Evolutionary conservation across 148 eudicot species (phyloP).

Genomic region (Salicornia ramosissima): DNA sequence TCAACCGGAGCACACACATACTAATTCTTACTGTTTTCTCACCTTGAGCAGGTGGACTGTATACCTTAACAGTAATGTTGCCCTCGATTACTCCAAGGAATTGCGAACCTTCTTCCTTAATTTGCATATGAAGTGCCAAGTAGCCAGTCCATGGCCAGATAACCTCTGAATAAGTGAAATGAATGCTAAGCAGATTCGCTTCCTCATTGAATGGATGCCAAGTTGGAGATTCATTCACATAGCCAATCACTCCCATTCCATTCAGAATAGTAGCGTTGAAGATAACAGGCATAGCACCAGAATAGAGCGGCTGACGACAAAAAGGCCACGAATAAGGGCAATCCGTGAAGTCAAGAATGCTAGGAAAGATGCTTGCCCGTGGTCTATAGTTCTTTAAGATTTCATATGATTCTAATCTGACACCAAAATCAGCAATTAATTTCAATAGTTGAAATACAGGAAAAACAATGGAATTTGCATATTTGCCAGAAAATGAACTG

Average conservation of each 20-base stretch:
- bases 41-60: conserved; percentile 78
- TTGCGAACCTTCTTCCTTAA: conserved; percentile 91
- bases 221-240: conserved; percentile 62
- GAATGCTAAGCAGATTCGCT: conserved; percentile 84
- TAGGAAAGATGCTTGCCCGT: conserved; percentile 84
- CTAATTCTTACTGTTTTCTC: conserved; percentile 58
- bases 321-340: conserved; percentile 99
- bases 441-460: not conserved
- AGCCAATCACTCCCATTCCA: conserved; percentile 96
- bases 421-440: conserved; percentile 20
- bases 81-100: conserved; percentile 87
- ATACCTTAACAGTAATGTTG: conserved; percentile 67
- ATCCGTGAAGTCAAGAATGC: conserved; percentile 73
- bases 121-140: conserved; percentile 91
- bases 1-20: conserved; percentile 75
- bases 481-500: not conserved
- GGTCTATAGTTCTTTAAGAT: conserved; percentile 77
- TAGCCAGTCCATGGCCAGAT: conserved; percentile 99
- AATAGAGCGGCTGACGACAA: conserved; percentile 95
- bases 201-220: conserved; percentile 90
- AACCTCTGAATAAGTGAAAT: conserved; percentile 78
- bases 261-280: conserved; percentile 89
- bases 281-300: conserved; percentile 96
- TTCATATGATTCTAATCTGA: conserved; percentile 93
- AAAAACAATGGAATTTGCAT: conserved; percentile 2